phyloP scores from a whole-genome alignment of 2,329 filamentous ascomycete genomes.

The Colletotrichum phormii region DNA sequence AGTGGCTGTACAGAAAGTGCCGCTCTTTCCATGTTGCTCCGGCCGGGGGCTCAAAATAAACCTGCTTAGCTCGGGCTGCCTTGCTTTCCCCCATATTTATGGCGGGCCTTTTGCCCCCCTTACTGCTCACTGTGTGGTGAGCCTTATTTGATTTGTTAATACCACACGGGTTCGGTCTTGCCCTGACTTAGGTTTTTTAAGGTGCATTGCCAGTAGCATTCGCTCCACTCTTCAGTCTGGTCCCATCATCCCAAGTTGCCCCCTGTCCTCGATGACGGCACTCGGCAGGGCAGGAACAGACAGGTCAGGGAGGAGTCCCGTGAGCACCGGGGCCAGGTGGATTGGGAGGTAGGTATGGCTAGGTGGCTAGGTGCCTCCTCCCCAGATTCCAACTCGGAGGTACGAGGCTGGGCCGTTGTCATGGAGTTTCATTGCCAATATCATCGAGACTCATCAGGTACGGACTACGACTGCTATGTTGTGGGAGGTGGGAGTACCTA shows the following conservation, averaged over 20 bases:
- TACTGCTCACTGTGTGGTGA: too few relatives aligned
- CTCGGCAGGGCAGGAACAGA: constrained; percentile 11
- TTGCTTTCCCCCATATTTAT: neutral
- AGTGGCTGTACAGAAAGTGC: neutral
- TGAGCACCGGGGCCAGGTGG: neutral
- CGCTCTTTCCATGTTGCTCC: neutral
- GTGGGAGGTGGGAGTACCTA: too few relatives aligned
- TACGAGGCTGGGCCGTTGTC: constrained; percentile 13
- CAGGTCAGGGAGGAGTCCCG: neutral
- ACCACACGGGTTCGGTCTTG: neutral
- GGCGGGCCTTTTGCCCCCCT: too few relatives aligned
- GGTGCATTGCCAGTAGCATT: neutral
- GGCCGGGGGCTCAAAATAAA: neutral
- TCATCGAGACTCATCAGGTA: neutral
- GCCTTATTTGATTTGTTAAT: neutral
- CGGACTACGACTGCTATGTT: too few relatives aligned
- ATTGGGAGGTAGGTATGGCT: neutral
- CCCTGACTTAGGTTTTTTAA: neutral
- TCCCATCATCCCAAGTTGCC: neutral
- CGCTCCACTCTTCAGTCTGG: neutral
- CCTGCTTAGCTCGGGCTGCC: neutral
- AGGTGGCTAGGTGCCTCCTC: constrained; percentile 7
- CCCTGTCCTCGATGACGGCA: constrained; percentile 8
- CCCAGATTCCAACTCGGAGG: constrained; percentile 18
- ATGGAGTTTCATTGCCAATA: neutral